These are phyloP conservation scores for Bipolaris sorokiniana DNA, from an alignment of 2,329 filamentous ascomycete genomes.

Conservation along the genomic window DNA sequence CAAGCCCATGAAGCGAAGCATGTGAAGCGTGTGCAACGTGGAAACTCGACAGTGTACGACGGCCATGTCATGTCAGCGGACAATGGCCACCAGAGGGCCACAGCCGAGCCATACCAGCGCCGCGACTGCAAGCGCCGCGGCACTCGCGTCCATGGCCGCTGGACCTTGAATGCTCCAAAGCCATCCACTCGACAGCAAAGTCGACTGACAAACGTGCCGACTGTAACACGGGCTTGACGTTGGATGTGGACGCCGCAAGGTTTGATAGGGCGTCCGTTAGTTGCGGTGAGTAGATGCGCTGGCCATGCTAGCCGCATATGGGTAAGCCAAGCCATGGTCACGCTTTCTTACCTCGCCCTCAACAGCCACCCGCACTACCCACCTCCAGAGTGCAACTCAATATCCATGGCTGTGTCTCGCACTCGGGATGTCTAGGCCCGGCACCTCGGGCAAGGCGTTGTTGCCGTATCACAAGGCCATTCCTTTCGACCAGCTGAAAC, in stretches of 20 bases:
- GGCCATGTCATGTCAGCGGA: conserved; percentile 44
- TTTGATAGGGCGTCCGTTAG: conserved; percentile 39
- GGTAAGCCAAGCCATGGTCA: conserved; percentile 33
- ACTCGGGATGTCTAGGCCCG: conserved; percentile 30
- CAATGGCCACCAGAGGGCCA: conserved; percentile 26
- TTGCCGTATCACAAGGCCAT: conserved; percentile 32
- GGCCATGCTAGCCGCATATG: conserved; percentile 34
- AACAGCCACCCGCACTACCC: conserved; percentile 35
- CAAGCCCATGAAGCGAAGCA: conserved; percentile 27
- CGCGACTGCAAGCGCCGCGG: conserved; percentile 20
- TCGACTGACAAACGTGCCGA: conserved; percentile 45
- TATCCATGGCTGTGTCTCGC: conserved; percentile 30
- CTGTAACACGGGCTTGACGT: conserved; percentile 43
- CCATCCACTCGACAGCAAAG: conserved; percentile 27
- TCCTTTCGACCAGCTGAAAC: conserved; percentile 42
- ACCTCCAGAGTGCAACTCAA: conserved; percentile 19
- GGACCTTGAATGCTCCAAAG: conserved; percentile 13
- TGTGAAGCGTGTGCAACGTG: conserved; percentile 39
- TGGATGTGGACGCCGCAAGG: conserved; percentile 40
- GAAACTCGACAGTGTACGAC: conserved; percentile 47
- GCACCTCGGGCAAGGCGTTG: conserved; percentile 30
- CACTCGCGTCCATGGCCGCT: conserved; percentile 19
- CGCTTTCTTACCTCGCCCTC: conserved; percentile 33
- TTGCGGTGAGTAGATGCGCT: conserved; percentile 51
- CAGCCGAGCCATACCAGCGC: conserved; percentile 28